Base-by-base conservation (phyloP, 306 rosid species). In the Glycine tomentella region DNA sequence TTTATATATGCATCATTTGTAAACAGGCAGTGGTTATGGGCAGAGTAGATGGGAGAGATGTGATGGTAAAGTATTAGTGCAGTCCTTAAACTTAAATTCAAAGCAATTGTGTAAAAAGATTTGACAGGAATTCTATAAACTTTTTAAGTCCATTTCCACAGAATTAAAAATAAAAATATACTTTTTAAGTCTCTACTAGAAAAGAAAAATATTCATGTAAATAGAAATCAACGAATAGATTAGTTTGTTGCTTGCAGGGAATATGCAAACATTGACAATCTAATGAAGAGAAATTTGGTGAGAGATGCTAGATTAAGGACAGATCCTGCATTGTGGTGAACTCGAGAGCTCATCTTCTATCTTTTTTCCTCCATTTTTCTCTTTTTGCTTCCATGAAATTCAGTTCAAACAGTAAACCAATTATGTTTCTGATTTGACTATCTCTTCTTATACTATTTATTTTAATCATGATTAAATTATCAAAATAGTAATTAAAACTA, bases 21-120 rank as follows among this genome's bases (percentile, higher is more conserved):
- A 16, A 36, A 38, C 36, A 9, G 40, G 45, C 73, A 48, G 45
- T 65, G 63, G 82, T 71, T 62, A 25, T 48, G 46, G 25, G 36
- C 5, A 75, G 56, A 46, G 74, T 20, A 75, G 70, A 70, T 42
- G 77, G 8, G 48, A 36, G 16, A 1, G 75, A 82, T 82, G 85
- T 84, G 87, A 86, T 69, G 58, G 59, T 76, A 73, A 59, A 81
- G 77, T 67, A 63, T 69, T 75, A 70, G 33, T 72, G 16, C 25
- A 72, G 80, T 80, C 58, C 83, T 69, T 62, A 67, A 70, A 63
- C 92, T 84, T 89, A 51, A 80, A 80, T 82, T 70, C 82, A 77
- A 89, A 89, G 92, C 84, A 87, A 89, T 40, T 50, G 57, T 7
- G 46, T 15, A 56, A 64, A 56, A 44, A 51, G 40, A 5, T 5